Evolutionary conservation across 768 basidiomycete genomes (phyloP).

Genomic region (Suillus spraguei): DNA sequence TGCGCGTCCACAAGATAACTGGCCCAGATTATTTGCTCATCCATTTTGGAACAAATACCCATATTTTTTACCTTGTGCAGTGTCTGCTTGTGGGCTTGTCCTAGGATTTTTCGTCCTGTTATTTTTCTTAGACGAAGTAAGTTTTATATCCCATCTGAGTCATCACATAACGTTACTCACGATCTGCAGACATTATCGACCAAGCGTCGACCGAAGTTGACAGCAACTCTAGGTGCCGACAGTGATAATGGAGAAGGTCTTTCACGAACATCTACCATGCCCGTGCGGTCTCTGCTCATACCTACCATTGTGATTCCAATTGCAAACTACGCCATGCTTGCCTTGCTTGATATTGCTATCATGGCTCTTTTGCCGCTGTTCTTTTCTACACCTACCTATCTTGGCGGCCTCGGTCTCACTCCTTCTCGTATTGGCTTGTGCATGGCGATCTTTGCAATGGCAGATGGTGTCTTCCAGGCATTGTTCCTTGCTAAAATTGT

Average conservation of each 20-base stretch:
- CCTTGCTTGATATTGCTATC: constrained; percentile 41
- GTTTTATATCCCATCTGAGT: constrained; percentile 5
- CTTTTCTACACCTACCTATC: constrained; percentile 39
- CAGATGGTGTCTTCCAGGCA: constrained; percentile 41
- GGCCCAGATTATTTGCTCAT: constrained; percentile 48
- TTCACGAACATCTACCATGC: constrained; percentile 30
- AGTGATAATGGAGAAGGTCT: constrained; percentile 15
- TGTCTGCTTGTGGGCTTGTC: constrained; percentile 21
- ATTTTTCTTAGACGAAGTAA: constrained; percentile 34
- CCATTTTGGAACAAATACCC: constrained; percentile 39
- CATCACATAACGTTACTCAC: neutral
- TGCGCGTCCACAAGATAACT: constrained; percentile 55
- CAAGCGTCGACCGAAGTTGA: neutral
- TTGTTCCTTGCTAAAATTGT: constrained; percentile 41
- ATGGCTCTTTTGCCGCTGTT: constrained; percentile 42
- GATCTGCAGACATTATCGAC: constrained; percentile 6
- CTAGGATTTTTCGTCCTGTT: constrained; percentile 21
- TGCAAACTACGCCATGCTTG: constrained; percentile 35
- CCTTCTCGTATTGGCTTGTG: constrained; percentile 41
- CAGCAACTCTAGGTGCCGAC: constrained; percentile 10
- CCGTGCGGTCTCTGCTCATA: constrained; percentile 43
- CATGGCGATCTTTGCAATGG: constrained; percentile 38
- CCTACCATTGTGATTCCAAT: constrained; percentile 36
- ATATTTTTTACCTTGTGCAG: constrained; percentile 40
- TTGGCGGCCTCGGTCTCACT: constrained; percentile 40